Evolutionary conservation across 805 yeast species (phyloP).

Genomic region (Candida insectorum): DNA sequence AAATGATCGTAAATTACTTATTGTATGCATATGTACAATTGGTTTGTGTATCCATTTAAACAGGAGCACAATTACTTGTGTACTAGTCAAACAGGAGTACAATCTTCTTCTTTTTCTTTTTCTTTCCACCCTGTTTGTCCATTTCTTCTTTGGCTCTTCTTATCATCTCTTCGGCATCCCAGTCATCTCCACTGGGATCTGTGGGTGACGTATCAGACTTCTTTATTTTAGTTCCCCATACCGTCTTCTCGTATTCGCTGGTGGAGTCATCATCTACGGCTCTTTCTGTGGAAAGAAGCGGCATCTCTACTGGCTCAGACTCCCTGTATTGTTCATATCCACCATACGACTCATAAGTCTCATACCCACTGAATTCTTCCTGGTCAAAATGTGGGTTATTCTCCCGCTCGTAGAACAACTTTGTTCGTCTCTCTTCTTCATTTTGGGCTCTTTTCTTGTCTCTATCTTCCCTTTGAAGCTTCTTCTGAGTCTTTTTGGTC

Average conservation of each 20-base stretch:
- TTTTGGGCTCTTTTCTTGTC: constrained; percentile 53
- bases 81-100: constrained; percentile 28
- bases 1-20: no score
- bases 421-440: constrained; percentile 54
- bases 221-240: constrained; percentile 73
- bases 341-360: not conserved
- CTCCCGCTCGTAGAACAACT: constrained; percentile 59
- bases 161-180: constrained; percentile 51
- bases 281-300: constrained; percentile 21
- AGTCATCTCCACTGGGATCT: constrained; percentile 35
- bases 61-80: no score
- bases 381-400: constrained; percentile 30
- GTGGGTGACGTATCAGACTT: constrained; percentile 27
- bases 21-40: no score
- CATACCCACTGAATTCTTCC: no score
- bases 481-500: constrained; percentile 45
- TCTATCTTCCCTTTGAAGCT: constrained; percentile 58
- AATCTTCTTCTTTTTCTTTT: constrained; percentile 38
- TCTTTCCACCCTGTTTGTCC: constrained; percentile 22
- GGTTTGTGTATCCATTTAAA: no score
- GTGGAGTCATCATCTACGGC: constrained; percentile 4
- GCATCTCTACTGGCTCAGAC: constrained; percentile 23
- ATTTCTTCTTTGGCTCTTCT: constrained; percentile 50
- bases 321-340: constrained; percentile 9
- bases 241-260: constrained; percentile 44